Evolutionary conservation across 768 basidiomycete genomes (phyloP), one percentile per base, ranked within the genome.

Genomic region (Pseudohyphozyma bogoriensis): DNA sequence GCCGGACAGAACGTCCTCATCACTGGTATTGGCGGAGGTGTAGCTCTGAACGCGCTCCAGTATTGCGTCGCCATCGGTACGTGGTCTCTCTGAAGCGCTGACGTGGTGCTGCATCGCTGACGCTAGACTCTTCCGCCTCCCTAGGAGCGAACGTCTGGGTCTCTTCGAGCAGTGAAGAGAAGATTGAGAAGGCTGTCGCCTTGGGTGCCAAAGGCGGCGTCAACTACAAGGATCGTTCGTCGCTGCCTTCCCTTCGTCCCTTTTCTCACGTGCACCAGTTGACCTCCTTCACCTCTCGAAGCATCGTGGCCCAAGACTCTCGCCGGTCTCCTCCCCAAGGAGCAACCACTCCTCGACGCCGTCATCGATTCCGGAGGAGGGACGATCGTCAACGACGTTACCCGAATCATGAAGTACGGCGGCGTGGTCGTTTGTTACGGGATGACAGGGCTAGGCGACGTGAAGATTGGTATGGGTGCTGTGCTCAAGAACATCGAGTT

Each of bases 171-270:
- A 81, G 73, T 47, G 76, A 78, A 31, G 80, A 81, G 12, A 90
- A 90, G 76, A 82, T 91, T 50, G 72, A 75, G 51, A 81, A 79
- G 56, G 87, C 87, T 0, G 71, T 81, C 24, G 73, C 73, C 20
- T 75, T 89, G 13, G 89, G 89, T 15, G 88, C 86, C 0, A 80
- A 79, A 63, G 88, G 81, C n/a, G 88, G 88, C 1, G 82, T 82
- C 11, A 82, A 78, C 68, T 91, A 90, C 72, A 84, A 79, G 70
- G 77, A 81, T 37, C 73, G 86, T 85, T 47, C 56, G 81, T 71
- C 36, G 26, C 11, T 24, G 29, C 22, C 45, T 10, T 29, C 12
- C 22, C 0, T 7, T 45, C 20, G 32, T 8, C 11, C 13, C 36
- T 47, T 40, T 26, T 6, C 47, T 51, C 56, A 50, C 11, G 24